Evolutionary conservation across 768 basidiomycete genomes (phyloP).

Genomic region (Leccinellum luteum): DNA sequence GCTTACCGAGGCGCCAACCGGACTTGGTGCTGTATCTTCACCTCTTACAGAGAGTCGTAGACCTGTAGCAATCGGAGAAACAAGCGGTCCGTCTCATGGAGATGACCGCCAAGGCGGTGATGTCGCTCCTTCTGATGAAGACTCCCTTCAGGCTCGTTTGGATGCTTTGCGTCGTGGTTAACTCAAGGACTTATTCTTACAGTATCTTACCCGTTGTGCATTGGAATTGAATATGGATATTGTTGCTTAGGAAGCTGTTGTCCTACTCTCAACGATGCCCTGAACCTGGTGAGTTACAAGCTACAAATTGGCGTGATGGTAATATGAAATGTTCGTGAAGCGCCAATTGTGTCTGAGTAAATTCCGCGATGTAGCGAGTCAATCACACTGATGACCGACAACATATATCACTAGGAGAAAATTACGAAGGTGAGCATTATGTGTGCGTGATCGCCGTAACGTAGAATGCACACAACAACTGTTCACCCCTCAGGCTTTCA

Average conservation of each 20-base stretch:
- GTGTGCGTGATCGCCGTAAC: too few species aligned
- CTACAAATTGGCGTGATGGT: not conserved
- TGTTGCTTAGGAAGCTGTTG: not conserved
- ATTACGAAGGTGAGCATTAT: too few species aligned
- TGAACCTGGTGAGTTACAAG: not conserved
- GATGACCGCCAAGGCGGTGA: constrained; percentile 39
- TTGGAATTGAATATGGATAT: constrained; percentile 6
- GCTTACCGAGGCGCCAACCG: constrained; percentile 83
- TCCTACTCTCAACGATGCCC: not conserved
- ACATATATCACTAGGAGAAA: not conserved
- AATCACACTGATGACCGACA: not conserved
- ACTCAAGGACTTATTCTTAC: constrained; percentile 9
- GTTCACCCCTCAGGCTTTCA: constrained; percentile 41
- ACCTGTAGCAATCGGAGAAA: constrained; percentile 84
- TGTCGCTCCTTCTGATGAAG: constrained; percentile 68
- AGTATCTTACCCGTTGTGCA: constrained; percentile 8
- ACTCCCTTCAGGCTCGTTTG: constrained; percentile 89
- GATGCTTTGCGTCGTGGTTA: constrained; percentile 82
- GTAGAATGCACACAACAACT: too few species aligned
- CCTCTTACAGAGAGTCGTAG: constrained; percentile 64
- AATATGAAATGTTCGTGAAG: too few species aligned
- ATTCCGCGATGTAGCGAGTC: not conserved
- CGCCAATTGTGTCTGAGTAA: not conserved
- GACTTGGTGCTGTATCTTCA: constrained; percentile 58
- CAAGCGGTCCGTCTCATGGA: constrained; percentile 32